Percentiles rank a stretch among this genome's conserved stretches.
Evolutionary conservation across 352 stramenopile species (phyloP).

Genomic region (Phytophthora ohioensis): DNA sequence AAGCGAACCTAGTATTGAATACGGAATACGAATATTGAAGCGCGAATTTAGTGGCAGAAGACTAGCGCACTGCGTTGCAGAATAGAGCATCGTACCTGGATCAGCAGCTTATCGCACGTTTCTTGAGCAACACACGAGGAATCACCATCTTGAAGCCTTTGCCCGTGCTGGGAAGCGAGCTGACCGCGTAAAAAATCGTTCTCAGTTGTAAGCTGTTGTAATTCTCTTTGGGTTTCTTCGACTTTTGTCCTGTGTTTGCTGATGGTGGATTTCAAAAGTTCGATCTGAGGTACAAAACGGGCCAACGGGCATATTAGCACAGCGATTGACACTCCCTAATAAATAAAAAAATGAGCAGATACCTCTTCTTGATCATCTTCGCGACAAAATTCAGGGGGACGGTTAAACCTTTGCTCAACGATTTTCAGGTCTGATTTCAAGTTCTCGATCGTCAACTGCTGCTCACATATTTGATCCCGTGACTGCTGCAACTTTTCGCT

Average conservation of each 20-base stretch:
- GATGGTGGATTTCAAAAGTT: conserved; percentile 32
- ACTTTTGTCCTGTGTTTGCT: conserved; percentile 18
- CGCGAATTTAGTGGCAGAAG: not conserved
- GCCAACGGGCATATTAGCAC: too few relatives aligned
- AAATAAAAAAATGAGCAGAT: not conserved
- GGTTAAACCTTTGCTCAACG: conserved; percentile 21
- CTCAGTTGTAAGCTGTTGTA: conserved; percentile 24
- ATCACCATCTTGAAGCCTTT: not conserved
- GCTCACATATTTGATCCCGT: conserved; percentile 63
- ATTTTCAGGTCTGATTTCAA: conserved; percentile 54
- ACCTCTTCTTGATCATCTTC: conserved; percentile 55
- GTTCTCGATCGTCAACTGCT: conserved; percentile 70
- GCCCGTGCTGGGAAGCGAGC: conserved; percentile 14
- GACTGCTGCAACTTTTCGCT: conserved; percentile 51
- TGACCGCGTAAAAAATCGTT: conserved; percentile 33
- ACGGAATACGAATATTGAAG: conserved; percentile 1
- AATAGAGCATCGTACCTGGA: conserved; percentile 27
- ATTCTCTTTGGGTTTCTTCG: conserved; percentile 20
- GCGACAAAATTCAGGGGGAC: conserved; percentile 12
- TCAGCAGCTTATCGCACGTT: conserved; percentile 26
- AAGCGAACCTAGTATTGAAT: conserved; percentile 30
- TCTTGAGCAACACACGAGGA: conserved; percentile 20
- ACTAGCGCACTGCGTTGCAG: not conserved
- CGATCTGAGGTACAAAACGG: conserved; percentile 26
- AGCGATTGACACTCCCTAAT: too few relatives aligned